phyloP scores from a whole-genome alignment of 2,329 filamentous ascomycete species.

The Fusarium buxicola region DNA sequence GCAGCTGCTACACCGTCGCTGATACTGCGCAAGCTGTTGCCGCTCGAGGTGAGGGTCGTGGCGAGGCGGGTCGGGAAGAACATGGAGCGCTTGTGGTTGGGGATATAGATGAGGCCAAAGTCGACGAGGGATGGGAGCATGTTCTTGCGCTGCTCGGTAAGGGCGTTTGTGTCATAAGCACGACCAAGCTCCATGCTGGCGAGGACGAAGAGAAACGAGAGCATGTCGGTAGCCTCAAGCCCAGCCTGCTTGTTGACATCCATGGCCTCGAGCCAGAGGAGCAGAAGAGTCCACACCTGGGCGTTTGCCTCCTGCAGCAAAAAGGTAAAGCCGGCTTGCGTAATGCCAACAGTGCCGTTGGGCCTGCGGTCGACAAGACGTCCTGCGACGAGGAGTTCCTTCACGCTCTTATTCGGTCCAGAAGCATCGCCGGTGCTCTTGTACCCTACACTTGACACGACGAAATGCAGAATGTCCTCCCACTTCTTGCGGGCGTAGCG shows the following conservation, averaged over 20 bases:
- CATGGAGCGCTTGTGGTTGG: conserved; percentile 66
- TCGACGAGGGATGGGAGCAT: conserved; percentile 93
- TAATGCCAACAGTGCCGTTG: conserved; percentile 81
- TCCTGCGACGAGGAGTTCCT: conserved; percentile 83
- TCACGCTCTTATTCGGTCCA: conserved; percentile 80
- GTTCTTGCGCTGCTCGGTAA: conserved; percentile 83
- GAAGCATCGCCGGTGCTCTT: conserved; percentile 59
- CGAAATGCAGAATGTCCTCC: conserved; percentile 96
- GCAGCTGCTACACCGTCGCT: conserved; percentile 76
- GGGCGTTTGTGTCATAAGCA: conserved; percentile 86
- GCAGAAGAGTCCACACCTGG: conserved; percentile 94
- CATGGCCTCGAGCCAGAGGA: conserved; percentile 91
- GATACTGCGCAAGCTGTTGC: conserved; percentile 77
- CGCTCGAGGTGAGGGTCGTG: conserved; percentile 86
- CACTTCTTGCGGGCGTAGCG: conserved; percentile 88
- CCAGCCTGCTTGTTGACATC: conserved; percentile 68
- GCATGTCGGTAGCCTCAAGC: conserved; percentile 91
- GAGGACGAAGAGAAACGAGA: conserved; percentile 95
- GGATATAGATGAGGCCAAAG: conserved; percentile 90
- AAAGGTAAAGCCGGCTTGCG: conserved; percentile 93
- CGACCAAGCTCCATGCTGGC: conserved; percentile 92
- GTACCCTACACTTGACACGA: conserved; percentile 81
- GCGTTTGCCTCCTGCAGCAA: conserved; percentile 94
- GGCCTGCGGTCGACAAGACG: conserved; percentile 77
- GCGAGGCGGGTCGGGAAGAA: conserved; percentile 94